Conservation (phyloP, 176 grass and related monocot species). For the Saccharum officinarum region DNA sequence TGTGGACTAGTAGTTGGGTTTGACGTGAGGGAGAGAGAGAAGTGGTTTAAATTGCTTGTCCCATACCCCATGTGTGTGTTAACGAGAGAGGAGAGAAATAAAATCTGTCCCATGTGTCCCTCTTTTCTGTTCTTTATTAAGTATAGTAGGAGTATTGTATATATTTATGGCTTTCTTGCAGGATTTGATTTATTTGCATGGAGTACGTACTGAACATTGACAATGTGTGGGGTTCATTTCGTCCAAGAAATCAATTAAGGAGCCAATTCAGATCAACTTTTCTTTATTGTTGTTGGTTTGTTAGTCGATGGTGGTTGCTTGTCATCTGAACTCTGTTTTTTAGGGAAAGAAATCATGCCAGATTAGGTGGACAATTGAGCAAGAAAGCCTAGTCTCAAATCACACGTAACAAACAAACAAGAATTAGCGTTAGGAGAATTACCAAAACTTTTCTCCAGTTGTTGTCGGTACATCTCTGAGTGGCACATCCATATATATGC, state of each 20-base stretch:
- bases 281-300: conserved; percentile 13
- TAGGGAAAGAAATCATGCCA: not conserved
- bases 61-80: conserved; percentile 36
- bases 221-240: not conserved
- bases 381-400: not conserved
- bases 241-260: not conserved
- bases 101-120: conserved; percentile 14
- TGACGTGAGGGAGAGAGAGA: conserved; percentile 12
- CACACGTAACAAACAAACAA: conserved; percentile 11
- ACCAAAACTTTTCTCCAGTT: not conserved
- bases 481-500: not conserved
- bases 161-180: not conserved
- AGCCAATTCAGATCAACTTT: not conserved
- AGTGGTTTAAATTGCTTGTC: conserved; percentile 26
- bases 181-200: conserved; percentile 27
- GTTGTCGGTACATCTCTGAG: not conserved
- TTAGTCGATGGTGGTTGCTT: not conserved
- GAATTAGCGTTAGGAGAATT: not conserved
- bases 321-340: not conserved
- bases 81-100: not conserved
- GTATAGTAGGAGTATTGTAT: not conserved
- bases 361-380: not conserved
- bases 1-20: conserved; percentile 27
- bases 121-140: not conserved
- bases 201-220: not conserved